Base-by-base conservation (phyloP, 2,329 filamentous ascomycete genomes). In the Aureobasidium sp. region DNA sequence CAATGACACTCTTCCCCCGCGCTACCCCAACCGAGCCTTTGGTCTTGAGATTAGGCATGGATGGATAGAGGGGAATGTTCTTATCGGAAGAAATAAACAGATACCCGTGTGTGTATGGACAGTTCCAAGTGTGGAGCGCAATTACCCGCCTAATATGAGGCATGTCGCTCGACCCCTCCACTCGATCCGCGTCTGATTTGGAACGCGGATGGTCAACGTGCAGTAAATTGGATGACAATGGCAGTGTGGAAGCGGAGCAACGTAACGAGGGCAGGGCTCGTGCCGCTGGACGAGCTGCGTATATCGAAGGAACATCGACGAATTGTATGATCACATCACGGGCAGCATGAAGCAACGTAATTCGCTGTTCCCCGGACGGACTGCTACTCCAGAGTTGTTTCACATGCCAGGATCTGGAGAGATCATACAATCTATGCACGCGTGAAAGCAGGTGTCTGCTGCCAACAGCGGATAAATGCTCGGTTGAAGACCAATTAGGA, bases 341-440 rank as follows among this genome's bases (percentile, higher is more conserved):
- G 39, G 27, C 24, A 35, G 53, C 53, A 57, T 57, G 40, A 6
- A 54, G 50, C 50, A 42, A 54, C 12, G 40, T 27, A 35, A 35
- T 45, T 45, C 40, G 54, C 31, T 48, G 29, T 59, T 33, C 57
- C 57, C 57, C 57, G 14, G 57, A 60, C 54, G 35, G 40, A 47
- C 11, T 60, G 22, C 45, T 27, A 31, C 57, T 42, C 44, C 57
- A 60, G 35, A 17, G 29, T 39, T 48, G 54, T 58, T 60, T 60
- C 57, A 60, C 45, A 50, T 60, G 57, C 40, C 44, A 49, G 40
- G 5, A 50, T 50, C 57, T 60, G 57, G 45, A 50, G 56, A 60
- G 45, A 40, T 50, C 35, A 59, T 12, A 56, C 52, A 24, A 54
- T 27, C 39, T 57, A 45, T 31, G 39, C 53, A 31, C 37, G 22